phyloP scores from a whole-genome alignment of 768 basidiomycete species.

The Tulasnella sp. region DNA sequence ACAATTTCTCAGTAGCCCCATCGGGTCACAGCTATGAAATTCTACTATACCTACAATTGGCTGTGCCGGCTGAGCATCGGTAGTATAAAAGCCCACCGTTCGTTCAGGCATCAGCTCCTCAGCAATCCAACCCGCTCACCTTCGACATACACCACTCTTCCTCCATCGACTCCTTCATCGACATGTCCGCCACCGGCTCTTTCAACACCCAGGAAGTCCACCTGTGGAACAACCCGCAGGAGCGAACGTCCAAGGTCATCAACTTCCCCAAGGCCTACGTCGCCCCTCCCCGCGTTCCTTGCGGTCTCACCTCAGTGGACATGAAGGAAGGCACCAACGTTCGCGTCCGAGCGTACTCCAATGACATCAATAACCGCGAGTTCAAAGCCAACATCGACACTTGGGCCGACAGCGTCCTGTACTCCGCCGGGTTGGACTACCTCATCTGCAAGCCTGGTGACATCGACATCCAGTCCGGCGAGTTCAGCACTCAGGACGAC shows the following conservation, averaged over 20 bases:
- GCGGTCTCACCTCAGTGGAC: slow-evolving; percentile 18
- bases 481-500: slow-evolving; percentile 23
- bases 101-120: background rate
- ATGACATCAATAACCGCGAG: background rate
- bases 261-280: background rate
- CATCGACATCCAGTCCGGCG: slow-evolving; percentile 15
- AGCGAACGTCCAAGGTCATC: background rate
- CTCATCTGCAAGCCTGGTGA: background rate
- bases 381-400: slow-evolving; percentile 4
- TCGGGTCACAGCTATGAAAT: background rate
- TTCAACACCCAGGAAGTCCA: slow-evolving; percentile 22
- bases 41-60: background rate
- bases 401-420: slow-evolving; percentile 14
- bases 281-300: slow-evolving; percentile 12
- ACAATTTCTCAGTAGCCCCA: background rate
- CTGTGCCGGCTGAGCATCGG: too few species aligned
- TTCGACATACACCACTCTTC: background rate
- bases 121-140: background rate
- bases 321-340: background rate
- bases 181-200: background rate
- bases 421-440: slow-evolving; percentile 3
- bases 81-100: too few species aligned
- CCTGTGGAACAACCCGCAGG: slow-evolving; percentile 11
- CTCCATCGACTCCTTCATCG: background rate
- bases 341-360: background rate